These are phyloP conservation scores for Crithidia fasciculata DNA, from an alignment of 208 protist species.

Conservation along the genomic window DNA sequence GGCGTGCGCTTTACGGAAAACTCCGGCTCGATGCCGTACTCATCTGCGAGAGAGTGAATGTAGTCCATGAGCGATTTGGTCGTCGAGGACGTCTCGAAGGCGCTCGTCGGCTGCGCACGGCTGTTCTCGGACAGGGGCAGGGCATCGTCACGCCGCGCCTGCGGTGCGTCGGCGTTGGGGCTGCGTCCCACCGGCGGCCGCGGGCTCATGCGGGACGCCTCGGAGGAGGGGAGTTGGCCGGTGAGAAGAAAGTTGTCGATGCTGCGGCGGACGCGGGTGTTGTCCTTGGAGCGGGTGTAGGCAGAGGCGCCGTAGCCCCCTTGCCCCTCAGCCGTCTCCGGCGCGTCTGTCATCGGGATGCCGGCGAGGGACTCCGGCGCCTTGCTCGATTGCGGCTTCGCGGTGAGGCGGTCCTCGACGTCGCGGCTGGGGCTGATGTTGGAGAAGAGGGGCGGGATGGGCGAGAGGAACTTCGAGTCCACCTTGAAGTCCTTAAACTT, in stretches of 20 bases:
- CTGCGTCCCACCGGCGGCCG: not conserved
- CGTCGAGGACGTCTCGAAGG: not conserved
- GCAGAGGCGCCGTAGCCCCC: constrained; percentile 13
- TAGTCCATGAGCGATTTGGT: constrained; percentile 24
- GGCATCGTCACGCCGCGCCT: not conserved
- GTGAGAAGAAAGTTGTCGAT: constrained; percentile 30
- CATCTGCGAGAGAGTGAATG: constrained; percentile 14
- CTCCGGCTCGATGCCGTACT: constrained; percentile 20
- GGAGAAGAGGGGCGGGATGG: constrained; percentile 30
- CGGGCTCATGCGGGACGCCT: constrained; percentile 5
- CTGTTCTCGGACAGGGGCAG: constrained; percentile 2
- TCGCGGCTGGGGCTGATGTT: not conserved
- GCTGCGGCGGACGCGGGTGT: constrained; percentile 15
- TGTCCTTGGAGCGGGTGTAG: constrained; percentile 8
- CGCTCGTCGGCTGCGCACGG: constrained; percentile 11
- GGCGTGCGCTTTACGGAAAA: not conserved
- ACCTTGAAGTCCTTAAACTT: constrained; percentile 46
- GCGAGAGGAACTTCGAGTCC: constrained; percentile 10
- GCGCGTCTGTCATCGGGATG: constrained; percentile 14
- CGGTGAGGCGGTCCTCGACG: constrained; percentile 24
- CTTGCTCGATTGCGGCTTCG: constrained; percentile 15
- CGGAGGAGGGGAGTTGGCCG: constrained; percentile 16
- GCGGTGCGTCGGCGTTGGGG: not conserved
- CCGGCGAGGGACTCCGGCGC: not conserved
- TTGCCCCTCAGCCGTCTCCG: constrained; percentile 3